Percentiles rank a stretch among this genome's conserved stretches.
phyloP scores from a whole-genome alignment of 1,139 yeast genomes.

The Diutina rugosa region DNA sequence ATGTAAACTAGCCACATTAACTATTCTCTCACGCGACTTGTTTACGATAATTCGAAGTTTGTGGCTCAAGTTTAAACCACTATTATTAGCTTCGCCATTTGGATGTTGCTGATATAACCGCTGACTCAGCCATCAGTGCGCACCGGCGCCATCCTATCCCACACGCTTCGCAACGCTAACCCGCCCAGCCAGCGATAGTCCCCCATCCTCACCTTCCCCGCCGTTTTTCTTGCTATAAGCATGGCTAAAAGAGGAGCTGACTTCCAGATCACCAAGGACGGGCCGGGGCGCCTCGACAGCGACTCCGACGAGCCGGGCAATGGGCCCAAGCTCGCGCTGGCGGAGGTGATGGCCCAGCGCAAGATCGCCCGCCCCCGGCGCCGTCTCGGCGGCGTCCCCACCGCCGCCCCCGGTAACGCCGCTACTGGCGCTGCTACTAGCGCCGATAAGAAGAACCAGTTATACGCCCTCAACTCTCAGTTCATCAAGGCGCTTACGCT shows the following conservation, averaged over 20 bases:
- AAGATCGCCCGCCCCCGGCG: slow-evolving; percentile 52
- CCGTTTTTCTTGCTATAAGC: slow-evolving; percentile 5
- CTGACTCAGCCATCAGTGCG: background rate
- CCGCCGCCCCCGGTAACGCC: background rate
- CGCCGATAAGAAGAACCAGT: background rate
- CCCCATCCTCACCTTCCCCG: slow-evolving; percentile 3
- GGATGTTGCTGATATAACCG: background rate
- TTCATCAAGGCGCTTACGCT: background rate
- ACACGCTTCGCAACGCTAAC: background rate
- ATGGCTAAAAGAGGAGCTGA: slow-evolving; percentile 64
- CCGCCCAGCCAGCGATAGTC: background rate
- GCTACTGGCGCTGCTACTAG: background rate
- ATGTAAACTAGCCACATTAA: too few species aligned
- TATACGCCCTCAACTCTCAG: background rate
- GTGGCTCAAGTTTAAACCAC: too few species aligned
- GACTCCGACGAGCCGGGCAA: slow-evolving; percentile 22
- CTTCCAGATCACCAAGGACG: slow-evolving; percentile 40
- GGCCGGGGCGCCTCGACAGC: slow-evolving; percentile 12
- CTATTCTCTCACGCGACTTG: too few species aligned
- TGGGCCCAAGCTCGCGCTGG: slow-evolving; percentile 35
- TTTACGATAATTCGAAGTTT: too few species aligned
- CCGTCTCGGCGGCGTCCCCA: background rate
- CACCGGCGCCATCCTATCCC: background rate
- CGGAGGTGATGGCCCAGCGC: slow-evolving; percentile 52
- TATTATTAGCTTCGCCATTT: background rate